Conservation (phyloP, 2,329 filamentous ascomycete genomes). For the Albifimbria verrucaria region DNA sequence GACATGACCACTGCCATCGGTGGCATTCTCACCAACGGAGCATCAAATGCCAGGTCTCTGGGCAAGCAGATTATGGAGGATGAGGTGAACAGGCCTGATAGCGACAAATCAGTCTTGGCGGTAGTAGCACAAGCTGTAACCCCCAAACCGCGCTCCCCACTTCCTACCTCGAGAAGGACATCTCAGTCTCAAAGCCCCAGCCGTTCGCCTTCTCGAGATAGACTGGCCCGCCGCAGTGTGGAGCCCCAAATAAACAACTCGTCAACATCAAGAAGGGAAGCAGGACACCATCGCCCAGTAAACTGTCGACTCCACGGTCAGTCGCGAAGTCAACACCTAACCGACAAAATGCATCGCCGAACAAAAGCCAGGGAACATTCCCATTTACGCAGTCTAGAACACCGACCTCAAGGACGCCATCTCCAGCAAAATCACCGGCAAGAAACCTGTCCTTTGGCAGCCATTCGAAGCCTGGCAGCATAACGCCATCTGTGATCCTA, state of each 20-base stretch:
- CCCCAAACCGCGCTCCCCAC: not conserved
- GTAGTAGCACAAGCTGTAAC: constrained; percentile 17
- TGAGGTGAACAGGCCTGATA: constrained; percentile 50
- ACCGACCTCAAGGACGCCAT: constrained; percentile 4
- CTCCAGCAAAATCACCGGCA: constrained; percentile 16
- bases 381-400: constrained; percentile 16
- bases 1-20: constrained; percentile 65
- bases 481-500: constrained; percentile 62
- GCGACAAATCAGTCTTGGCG: constrained; percentile 31
- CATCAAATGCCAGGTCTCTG: constrained; percentile 27
- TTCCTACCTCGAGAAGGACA: constrained; percentile 1
- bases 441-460: constrained; percentile 45
- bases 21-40: constrained; percentile 48
- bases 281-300: constrained; percentile 21
- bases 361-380: constrained; percentile 4
- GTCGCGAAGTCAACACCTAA: constrained; percentile 12
- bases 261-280: constrained; percentile 11
- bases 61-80: constrained; percentile 58
- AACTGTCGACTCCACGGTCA: constrained; percentile 17
- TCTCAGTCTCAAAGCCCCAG: constrained; percentile 45
- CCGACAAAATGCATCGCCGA: constrained; percentile 5
- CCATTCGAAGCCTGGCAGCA: constrained; percentile 48
- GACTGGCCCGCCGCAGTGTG: constrained; percentile 44
- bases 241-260: constrained; percentile 7
- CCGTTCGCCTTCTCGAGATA: constrained; percentile 49